A percentile compares a stretch with the other conserved stretches of the same genome.
Conservation (phyloP, 805 yeast genomes). For the Maudiozyma bulderi region DNA sequence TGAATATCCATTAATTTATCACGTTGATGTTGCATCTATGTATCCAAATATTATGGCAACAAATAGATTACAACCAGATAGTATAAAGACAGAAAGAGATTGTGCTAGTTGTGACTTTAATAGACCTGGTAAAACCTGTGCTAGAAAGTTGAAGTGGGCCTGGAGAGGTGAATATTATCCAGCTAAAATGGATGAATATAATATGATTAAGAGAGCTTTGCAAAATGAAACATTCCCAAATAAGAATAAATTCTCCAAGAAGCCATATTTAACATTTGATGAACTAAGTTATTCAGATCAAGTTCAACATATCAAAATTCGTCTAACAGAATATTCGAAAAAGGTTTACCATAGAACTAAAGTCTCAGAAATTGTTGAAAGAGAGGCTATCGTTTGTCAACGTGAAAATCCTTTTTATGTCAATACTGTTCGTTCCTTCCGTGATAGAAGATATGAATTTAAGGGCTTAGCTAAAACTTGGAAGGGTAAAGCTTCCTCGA, state of each 20-base stretch:
- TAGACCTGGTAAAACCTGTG: constrained; percentile 89
- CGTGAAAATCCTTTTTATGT: constrained; percentile 96
- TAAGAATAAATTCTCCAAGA: constrained; percentile 42
- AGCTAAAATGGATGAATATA: constrained; percentile 82
- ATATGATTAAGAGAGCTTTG: constrained; percentile 76
- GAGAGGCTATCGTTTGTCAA: constrained; percentile 94
- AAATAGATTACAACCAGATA: constrained; percentile 93
- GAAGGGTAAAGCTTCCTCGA: constrained; percentile 67
- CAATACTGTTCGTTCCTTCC: constrained; percentile 83
- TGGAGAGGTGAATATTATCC: constrained; percentile 98
- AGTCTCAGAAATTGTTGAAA: constrained; percentile 70
- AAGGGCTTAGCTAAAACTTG: constrained; percentile 89
- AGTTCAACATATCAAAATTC: constrained; percentile 60
- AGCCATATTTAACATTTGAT: constrained; percentile 56
- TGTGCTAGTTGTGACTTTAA: constrained; percentile 98
- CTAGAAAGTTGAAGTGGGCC: constrained; percentile 85
- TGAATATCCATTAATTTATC: constrained; percentile 85
- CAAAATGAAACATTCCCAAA: constrained; percentile 71
- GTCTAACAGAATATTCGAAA: constrained; percentile 74
- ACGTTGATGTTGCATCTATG: constrained; percentile 98
- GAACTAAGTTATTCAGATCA: constrained; percentile 73
- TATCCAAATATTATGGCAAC: constrained; percentile 98
- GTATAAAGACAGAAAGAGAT: constrained; percentile 88
- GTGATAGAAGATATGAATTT: constrained; percentile 94
- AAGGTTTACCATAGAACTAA: constrained; percentile 78